These are phyloP conservation scores for Spathaspora passalidarum DNA, from an alignment of 805 yeast species.

Conservation along the genomic window DNA sequence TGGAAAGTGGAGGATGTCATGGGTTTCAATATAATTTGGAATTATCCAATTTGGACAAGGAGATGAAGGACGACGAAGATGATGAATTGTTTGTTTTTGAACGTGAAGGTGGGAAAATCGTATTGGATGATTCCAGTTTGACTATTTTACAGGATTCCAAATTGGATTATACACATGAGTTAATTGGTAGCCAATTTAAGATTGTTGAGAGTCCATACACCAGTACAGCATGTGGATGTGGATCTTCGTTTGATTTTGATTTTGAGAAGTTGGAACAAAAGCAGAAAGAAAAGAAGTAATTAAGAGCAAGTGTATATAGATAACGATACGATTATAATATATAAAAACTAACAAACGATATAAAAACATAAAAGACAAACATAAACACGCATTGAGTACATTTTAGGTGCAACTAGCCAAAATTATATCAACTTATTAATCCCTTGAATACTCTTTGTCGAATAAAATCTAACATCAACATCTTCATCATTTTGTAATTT, in stretches of 20 bases:
- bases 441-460: constrained; percentile 51
- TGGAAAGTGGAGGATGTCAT: constrained; percentile 97
- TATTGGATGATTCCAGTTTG: constrained; percentile 77
- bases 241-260: constrained; percentile 46
- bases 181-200: constrained; percentile 93
- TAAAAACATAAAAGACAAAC: neutral
- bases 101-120: constrained; percentile 53
- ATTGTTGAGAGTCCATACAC: constrained; percentile 89
- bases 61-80: constrained; percentile 30
- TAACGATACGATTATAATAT: neutral
- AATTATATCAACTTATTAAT: constrained; percentile 13
- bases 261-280: constrained; percentile 33
- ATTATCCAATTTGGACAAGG: constrained; percentile 45
- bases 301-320: neutral
- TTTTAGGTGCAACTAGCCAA: too few species aligned
- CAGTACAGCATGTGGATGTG: constrained; percentile 48
- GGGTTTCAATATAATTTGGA: constrained; percentile 89
- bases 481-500: constrained; percentile 70
- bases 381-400: too few species aligned
- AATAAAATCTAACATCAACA: constrained; percentile 85
- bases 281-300: constrained; percentile 11
- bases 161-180: constrained; percentile 84
- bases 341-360: neutral
- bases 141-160: constrained; percentile 81
- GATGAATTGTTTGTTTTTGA: constrained; percentile 51